These are phyloP conservation scores for Malassezia cuniculi DNA, from an alignment of 1,284 basidiomycete species.

Conservation along the genomic window DNA sequence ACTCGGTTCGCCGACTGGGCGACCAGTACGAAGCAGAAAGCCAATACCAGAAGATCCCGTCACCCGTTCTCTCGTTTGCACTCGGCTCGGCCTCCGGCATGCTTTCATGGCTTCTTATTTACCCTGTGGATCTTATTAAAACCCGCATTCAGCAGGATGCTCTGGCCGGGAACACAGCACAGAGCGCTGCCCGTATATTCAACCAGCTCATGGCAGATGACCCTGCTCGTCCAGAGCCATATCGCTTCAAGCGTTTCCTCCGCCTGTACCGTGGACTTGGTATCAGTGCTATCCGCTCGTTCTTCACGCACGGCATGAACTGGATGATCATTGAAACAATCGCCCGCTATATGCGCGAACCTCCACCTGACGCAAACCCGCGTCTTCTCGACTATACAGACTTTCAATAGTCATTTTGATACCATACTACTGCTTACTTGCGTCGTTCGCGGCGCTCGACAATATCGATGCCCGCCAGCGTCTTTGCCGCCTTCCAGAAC, in stretches of 20 bases:
- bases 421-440: conserved; percentile 1
- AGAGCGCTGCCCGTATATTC: conserved; percentile 56
- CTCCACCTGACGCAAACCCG: neutral
- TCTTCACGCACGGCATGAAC: conserved; percentile 43
- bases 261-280: conserved; percentile 41
- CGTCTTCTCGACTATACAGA: conserved; percentile 11
- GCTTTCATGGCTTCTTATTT: conserved; percentile 37
- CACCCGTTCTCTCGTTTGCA: conserved; percentile 37
- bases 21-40: conserved; percentile 12
- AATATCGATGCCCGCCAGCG: conserved; percentile 47
- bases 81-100: conserved; percentile 39
- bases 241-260: conserved; percentile 17
- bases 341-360: conserved; percentile 9
- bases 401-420: conserved; percentile 10
- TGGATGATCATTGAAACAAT: conserved; percentile 42
- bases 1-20: conserved; percentile 25
- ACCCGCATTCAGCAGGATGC: conserved; percentile 81
- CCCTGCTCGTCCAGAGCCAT: too few relatives aligned
- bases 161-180: conserved; percentile 59
- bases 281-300: conserved; percentile 37
- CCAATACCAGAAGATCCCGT: conserved; percentile 26
- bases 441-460: conserved; percentile 17
- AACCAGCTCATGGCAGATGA: conserved; percentile 56
- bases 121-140: conserved; percentile 58
- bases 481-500: conserved; percentile 96